phyloP scores from a whole-genome alignment of 495 filamentous ascomycete genomes.

The Tuber melanosporum region DNA sequence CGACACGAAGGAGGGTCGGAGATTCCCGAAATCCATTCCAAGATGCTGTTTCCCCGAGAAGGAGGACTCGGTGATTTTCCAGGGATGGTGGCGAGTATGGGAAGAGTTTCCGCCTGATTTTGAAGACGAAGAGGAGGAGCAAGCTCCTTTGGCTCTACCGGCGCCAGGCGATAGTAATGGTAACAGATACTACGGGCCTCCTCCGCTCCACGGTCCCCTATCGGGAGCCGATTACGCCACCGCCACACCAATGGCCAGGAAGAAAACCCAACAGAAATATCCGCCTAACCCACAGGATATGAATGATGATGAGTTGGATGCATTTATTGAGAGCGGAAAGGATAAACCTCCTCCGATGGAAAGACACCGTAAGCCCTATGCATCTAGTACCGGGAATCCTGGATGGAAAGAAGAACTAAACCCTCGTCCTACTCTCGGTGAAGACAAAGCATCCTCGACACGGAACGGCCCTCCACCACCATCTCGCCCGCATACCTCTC shows the following conservation, averaged over 20 bases:
- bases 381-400: conserved; percentile 11
- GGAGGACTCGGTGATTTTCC: conserved; percentile 26
- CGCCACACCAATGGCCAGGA: conserved; percentile 9
- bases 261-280: conserved; percentile 6
- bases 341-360: conserved; percentile 23
- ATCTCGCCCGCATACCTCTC: conserved; percentile 31
- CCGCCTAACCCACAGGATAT: neutral
- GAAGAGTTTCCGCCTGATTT: conserved; percentile 37
- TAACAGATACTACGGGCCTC: conserved; percentile 22
- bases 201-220: conserved; percentile 23
- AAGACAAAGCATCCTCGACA: conserved; percentile 26
- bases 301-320: conserved; percentile 28
- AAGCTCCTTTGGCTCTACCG: conserved; percentile 31
- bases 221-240: conserved; percentile 15
- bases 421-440: conserved; percentile 36
- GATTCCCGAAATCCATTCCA: conserved; percentile 38
- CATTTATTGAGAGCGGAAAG: conserved; percentile 7
- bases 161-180: conserved; percentile 19
- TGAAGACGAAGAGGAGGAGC: conserved; percentile 32
- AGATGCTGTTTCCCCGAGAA: conserved; percentile 36
- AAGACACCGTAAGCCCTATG: conserved; percentile 19
- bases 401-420: conserved; percentile 31
- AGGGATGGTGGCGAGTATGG: conserved; percentile 37
- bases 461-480: conserved; percentile 18
- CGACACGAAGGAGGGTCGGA: conserved; percentile 25